A percentile compares a stretch with the other conserved stretches of the same genome.
Evolutionary conservation across 805 yeast species (phyloP).

Genomic region (Spathaspora sp.): DNA sequence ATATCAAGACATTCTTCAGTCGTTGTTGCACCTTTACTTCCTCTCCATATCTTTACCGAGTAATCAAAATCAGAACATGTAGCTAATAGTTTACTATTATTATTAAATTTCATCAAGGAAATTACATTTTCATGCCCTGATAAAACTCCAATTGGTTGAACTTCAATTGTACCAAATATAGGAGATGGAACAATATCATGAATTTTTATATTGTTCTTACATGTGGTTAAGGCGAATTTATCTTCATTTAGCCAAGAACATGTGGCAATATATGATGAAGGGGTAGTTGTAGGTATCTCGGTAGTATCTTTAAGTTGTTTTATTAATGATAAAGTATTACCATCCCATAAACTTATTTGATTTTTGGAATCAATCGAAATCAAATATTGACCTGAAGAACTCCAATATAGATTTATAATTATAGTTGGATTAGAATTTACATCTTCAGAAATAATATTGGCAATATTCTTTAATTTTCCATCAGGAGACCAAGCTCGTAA

Average conservation of each 20-base stretch:
- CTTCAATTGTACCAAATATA: constrained; percentile 9
- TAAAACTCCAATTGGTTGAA: constrained; percentile 28
- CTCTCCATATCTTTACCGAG: constrained; percentile 63
- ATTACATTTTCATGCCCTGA: constrained; percentile 65
- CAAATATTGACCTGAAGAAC: constrained; percentile 45
- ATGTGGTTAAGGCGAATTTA: constrained; percentile 70
- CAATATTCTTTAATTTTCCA: constrained; percentile 57
- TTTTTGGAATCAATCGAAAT: constrained; percentile 52
- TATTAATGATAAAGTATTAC: constrained; percentile 34
- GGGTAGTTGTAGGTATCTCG: neutral
- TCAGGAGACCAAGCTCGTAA: constrained; percentile 73
- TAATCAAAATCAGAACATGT: constrained; percentile 74
- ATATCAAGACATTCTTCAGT: constrained; percentile 44
- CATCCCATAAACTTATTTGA: constrained; percentile 60
- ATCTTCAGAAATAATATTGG: constrained; percentile 15
- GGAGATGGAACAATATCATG: constrained; percentile 34
- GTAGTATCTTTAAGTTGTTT: constrained; percentile 19
- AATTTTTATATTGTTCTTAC: constrained; percentile 50
- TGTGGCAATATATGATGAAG: constrained; percentile 30
- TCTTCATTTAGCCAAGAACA: constrained; percentile 71
- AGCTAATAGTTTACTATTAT: constrained; percentile 51
- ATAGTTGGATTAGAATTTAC: constrained; percentile 18
- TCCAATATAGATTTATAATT: constrained; percentile 60
- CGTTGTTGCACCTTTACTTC: constrained; percentile 43
- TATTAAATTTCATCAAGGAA: constrained; percentile 53